Evolutionary conservation across 2,329 filamentous ascomycete genomes (phyloP), one percentile per base, ranked within the genome.

Genomic region (Cordyceps pruinosa): DNA sequence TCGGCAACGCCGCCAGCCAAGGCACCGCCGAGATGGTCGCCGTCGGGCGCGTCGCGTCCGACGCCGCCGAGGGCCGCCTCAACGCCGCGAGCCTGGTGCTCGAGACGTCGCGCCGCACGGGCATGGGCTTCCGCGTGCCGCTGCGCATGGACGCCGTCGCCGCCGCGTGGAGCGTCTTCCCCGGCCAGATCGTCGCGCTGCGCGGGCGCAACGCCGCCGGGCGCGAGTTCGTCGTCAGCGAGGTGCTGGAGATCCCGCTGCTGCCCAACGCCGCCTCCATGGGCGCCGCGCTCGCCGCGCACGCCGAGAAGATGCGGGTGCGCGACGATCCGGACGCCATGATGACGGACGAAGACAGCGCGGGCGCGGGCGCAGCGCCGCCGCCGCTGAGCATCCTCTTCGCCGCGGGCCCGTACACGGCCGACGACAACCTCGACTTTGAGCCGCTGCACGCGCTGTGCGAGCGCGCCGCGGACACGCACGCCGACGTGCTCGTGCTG

Each of bases 341-440:
- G 80, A 46, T 42, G 54, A 46, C 44, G 19, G 48, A 58, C 9
- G 48, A 52, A 4, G 85, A 81, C 37, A 74, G n/a, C n/a, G n/a
- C n/a, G n/a, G n/a, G n/a, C n/a, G n/a, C 77, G 2, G 72, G 71
- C 26, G n/a, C 19, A 56, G 61, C 65, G 4, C 68, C 83, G 1
- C 75, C 83, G 9, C 91, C 93, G 1, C 73, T 97, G 19, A 91
- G 81, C 64, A 76, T 96, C 51, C 72, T 97, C 37, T 80, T 93
- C 58, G 90, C 88, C 2, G 83, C 90, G 0, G 94, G 94, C 0
- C 94, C 94, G 0, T 99, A 95, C 72, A 96, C 92, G 0, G 85
- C 91, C 3, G 92, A 97, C 64, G 89, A 93, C 66, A 95, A 95
- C 66, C 84, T 99, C 46, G 88, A 91, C 62, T 99, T 92, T 68